These are phyloP conservation scores for Lantana camara DNA, from an alignment of 257 asterid species.

Conservation along the genomic window DNA sequence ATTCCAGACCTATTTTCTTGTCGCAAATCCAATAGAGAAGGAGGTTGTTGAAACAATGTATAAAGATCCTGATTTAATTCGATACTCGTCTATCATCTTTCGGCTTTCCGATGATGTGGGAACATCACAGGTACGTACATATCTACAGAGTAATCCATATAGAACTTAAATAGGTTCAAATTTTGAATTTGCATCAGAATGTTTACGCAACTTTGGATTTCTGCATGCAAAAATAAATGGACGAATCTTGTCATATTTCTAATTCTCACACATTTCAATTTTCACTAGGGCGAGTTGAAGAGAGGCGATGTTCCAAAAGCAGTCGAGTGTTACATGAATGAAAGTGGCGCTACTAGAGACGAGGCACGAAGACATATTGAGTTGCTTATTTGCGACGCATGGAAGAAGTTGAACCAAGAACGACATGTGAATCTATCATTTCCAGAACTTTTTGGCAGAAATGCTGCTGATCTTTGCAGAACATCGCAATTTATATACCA, in stretches of 20 bases:
- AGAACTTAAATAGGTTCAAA: no score
- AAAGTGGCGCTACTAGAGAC: constrained; percentile 30
- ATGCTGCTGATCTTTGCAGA: constrained; percentile 40
- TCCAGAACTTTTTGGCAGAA: background rate
- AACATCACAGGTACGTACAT: constrained; percentile 37
- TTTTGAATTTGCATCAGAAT: no score
- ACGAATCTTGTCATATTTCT: no score
- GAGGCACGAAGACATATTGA: constrained; percentile 25
- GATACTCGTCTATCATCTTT: constrained; percentile 23
- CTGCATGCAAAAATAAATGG: no score
- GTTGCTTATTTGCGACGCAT: constrained; percentile 21
- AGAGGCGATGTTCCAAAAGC: no score
- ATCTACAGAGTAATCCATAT: no score
- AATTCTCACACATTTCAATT: no score
- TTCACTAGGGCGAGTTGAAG: no score
- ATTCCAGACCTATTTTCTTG: constrained; percentile 17
- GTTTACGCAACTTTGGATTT: no score
- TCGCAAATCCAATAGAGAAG: constrained; percentile 28
- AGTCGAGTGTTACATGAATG: no score
- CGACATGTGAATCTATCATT: constrained; percentile 18
- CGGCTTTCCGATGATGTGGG: constrained; percentile 38
- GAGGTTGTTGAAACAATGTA: constrained; percentile 25
- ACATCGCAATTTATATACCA: no score
- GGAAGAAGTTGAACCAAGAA: constrained; percentile 45
- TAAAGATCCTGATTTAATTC: constrained; percentile 30